Evolutionary conservation across 345 rosid genomes (phyloP).

Genomic region (Stellera chamaejasme): DNA sequence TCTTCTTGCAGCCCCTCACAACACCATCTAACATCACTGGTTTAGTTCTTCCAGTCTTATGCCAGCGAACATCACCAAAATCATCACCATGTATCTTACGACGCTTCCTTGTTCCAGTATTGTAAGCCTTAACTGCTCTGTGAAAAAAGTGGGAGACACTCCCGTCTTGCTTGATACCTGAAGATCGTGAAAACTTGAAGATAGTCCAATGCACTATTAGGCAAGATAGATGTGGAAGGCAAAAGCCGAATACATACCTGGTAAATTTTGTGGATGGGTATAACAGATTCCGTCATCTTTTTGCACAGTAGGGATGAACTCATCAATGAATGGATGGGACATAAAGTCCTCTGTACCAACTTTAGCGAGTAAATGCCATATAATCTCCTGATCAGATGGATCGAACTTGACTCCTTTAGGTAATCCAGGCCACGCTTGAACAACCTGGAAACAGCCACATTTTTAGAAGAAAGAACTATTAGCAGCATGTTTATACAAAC

Average conservation of each 20-base stretch:
- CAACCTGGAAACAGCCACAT: conserved; percentile 38
- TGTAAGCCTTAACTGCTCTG: conserved; percentile 82
- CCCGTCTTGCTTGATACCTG: conserved; percentile 85
- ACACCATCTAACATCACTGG: conserved; percentile 69
- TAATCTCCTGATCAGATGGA: conserved; percentile 89
- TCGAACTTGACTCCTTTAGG: conserved; percentile 94
- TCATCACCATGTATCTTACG: conserved; percentile 80
- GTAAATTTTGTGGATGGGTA: conserved; percentile 89
- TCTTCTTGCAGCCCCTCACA: conserved; percentile 82
- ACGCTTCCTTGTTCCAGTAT: conserved; percentile 87
- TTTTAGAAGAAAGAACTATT: not conserved
- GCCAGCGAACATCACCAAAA: conserved; percentile 91
- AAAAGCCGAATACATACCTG: conserved; percentile 39
- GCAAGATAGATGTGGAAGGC: not conserved
- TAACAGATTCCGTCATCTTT: conserved; percentile 94
- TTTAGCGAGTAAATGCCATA: conserved; percentile 83
- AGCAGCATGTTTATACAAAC: no score
- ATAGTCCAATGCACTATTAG: not conserved
- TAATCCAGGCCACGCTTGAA: conserved; percentile 84
- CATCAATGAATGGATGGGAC: conserved; percentile 72
- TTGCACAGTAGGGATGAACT: conserved; percentile 72
- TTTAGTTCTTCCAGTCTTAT: conserved; percentile 88
- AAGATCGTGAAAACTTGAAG: not conserved
- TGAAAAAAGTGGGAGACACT: conserved; percentile 75
- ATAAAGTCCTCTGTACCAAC: conserved; percentile 31